Conservation (phyloP, 495 filamentous ascomycete genomes). For the Penicillium pancosmium region DNA sequence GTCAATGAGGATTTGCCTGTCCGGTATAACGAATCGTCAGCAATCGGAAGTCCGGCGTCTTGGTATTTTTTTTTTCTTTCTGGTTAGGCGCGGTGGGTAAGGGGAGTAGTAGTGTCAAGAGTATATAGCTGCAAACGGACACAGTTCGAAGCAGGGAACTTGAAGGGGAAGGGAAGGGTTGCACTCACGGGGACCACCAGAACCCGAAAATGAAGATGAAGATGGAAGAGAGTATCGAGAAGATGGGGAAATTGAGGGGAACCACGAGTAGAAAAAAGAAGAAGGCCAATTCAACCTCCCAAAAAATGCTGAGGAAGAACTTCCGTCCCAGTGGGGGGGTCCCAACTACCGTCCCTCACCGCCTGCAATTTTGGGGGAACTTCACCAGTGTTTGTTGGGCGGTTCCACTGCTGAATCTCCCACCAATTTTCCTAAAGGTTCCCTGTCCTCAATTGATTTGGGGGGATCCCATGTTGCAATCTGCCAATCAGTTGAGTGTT, state of each 20-base stretch:
- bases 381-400: conserved; percentile 26
- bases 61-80: conserved; percentile 5
- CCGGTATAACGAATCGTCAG: conserved; percentile 9
- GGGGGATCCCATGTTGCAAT: too few species aligned
- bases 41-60: conserved; percentile 4
- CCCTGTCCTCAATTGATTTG: neutral
- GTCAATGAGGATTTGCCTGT: conserved; percentile 4
- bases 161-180: neutral
- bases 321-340: neutral
- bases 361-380: neutral
- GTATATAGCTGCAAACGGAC: conserved; percentile 2
- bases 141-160: neutral
- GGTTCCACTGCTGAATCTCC: conserved; percentile 22
- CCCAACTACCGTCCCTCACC: conserved; percentile 17
- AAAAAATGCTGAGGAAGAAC: conserved; percentile 28
- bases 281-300: neutral
- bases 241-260: neutral
- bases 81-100: conserved; percentile 3
- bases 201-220: conserved; percentile 9
- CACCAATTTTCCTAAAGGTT: conserved; percentile 9
- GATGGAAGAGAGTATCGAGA: neutral
- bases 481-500: neutral
- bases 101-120: neutral
- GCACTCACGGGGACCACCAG: conserved; percentile 27
- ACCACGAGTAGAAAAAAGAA: neutral